phyloP scores from a whole-genome alignment of 345 rosid species.

The Mercurialis annua region DNA sequence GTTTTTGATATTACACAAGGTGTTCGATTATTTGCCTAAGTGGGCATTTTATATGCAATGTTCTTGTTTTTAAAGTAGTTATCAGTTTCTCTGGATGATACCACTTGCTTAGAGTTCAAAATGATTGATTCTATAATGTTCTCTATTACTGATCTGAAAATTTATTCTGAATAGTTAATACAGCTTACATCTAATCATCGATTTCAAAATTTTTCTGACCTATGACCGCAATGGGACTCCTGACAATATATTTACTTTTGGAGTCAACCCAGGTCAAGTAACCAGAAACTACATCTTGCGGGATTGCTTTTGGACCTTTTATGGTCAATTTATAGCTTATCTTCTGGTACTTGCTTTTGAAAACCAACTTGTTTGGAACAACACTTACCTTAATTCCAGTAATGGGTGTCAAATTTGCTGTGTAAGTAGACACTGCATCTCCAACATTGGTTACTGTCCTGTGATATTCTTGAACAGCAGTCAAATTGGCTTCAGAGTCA shows the following conservation, averaged over 20 bases:
- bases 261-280: conserved; percentile 46
- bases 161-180: no score
- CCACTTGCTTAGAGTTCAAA: no score
- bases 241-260: conserved; percentile 36
- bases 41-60: no score
- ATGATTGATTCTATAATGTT: no score
- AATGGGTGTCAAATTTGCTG: conserved; percentile 24
- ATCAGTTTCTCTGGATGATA: no score
- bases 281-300: conserved; percentile 28
- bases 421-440: conserved; percentile 31
- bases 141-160: no score
- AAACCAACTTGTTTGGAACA: conserved; percentile 37
- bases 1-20: no score
- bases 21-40: no score
- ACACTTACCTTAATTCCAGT: conserved; percentile 36
- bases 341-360: conserved; percentile 40
- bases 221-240: conserved; percentile 47
- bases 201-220: not conserved
- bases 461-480: conserved; percentile 24
- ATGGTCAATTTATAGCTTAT: conserved; percentile 38
- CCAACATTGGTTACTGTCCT: conserved; percentile 61
- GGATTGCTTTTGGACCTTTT: conserved; percentile 26
- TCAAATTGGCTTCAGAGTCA: not conserved
- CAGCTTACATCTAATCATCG: no score
- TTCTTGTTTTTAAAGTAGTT: no score